phyloP scores from a whole-genome alignment of 306 rosid species.

The Albizia julibrissin region DNA sequence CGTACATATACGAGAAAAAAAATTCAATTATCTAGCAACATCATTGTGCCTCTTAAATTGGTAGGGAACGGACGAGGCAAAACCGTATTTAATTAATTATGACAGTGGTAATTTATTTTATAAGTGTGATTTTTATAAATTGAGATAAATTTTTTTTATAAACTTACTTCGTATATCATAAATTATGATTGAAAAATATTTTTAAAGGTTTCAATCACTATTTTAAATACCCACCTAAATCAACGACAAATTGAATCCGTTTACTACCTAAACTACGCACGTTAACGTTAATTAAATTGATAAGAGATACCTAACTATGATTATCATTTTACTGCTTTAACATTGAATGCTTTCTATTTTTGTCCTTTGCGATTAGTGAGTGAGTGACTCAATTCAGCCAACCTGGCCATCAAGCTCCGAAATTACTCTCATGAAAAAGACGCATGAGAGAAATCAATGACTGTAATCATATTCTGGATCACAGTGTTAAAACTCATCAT shows the following conservation, averaged over 20 bases:
- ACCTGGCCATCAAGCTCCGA: constrained; percentile 1
- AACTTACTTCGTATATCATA: too few relatives aligned
- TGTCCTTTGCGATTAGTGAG: constrained; percentile 38
- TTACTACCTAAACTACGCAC: constrained; percentile 27
- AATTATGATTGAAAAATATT: too few relatives aligned
- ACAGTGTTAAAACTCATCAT: constrained; percentile 62
- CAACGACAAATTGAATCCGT: constrained; percentile 45
- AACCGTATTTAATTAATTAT: constrained; percentile 1
- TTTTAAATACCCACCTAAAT: too few relatives aligned
- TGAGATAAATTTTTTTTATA: too few relatives aligned
- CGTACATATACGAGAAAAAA: background rate
- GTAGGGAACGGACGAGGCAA: constrained; percentile 21
- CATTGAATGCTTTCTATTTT: constrained; percentile 31
- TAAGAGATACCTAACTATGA: background rate
- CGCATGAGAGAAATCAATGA: constrained; percentile 62
- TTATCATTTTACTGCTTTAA: constrained; percentile 32
- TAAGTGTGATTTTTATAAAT: too few relatives aligned
- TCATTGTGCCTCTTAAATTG: constrained; percentile 36
- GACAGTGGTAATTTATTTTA: too few relatives aligned
- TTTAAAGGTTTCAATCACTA: too few relatives aligned
- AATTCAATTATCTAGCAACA: background rate
- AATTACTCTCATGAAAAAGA: constrained; percentile 22
- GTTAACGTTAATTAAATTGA: background rate
- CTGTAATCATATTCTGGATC: constrained; percentile 55
- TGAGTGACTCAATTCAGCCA: constrained; percentile 22